Conservation (phyloP, 345 rosid genomes). For the Fremontodendron californicum region DNA sequence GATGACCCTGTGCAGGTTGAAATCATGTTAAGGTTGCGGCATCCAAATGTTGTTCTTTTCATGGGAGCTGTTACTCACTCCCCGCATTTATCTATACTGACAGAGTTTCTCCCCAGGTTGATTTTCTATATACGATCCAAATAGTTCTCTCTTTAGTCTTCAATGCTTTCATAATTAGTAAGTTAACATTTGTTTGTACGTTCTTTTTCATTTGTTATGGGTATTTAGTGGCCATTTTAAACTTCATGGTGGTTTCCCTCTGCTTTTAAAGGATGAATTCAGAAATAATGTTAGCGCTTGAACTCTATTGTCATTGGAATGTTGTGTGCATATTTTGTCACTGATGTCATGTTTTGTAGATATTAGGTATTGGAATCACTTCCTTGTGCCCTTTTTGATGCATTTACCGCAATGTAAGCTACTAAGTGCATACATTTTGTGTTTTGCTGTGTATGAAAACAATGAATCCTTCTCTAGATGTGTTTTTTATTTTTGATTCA, state of each 20-base stretch:
- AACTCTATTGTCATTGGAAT: neutral
- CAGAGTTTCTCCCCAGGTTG: constrained; percentile 95
- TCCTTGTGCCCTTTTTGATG: neutral
- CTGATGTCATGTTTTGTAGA: neutral
- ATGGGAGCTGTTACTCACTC: constrained; percentile 97
- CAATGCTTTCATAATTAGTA: neutral
- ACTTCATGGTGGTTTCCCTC: neutral
- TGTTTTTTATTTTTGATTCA: neutral
- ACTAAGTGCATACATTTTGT: neutral
- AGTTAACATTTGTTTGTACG: neutral
- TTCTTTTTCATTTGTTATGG: neutral
- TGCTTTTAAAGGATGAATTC: neutral
- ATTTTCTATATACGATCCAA: neutral
- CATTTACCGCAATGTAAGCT: neutral
- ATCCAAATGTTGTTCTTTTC: constrained; percentile 97
- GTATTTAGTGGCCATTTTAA: neutral
- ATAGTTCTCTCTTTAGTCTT: neutral
- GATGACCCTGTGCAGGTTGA: constrained; percentile 53
- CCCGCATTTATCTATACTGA: constrained; percentile 91
- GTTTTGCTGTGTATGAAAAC: constrained; percentile 10
- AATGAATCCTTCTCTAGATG: neutral
- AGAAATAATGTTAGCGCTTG: neutral
- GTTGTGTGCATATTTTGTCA: neutral
- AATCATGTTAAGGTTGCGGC: constrained; percentile 91
- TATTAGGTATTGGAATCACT: neutral